Conservation (phyloP, 2,329 filamentous ascomycete genomes). For the Rutstroemia sp. region DNA sequence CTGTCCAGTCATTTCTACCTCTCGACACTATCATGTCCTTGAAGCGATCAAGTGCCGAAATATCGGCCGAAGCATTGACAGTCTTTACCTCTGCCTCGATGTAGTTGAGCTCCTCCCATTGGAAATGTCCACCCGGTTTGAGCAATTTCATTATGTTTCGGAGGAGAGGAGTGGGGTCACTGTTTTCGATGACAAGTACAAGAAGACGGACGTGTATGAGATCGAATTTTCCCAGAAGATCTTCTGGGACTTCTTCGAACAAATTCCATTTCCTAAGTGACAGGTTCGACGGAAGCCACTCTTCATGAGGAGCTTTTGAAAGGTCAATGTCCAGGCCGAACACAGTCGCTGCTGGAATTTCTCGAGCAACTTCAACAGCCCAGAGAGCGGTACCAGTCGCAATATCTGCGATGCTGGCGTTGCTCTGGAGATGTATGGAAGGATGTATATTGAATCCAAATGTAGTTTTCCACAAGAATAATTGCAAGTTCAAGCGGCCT, state of each 20-base stretch:
- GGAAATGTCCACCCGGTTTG: constrained; percentile 2
- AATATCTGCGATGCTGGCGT: background rate
- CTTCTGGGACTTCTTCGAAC: background rate
- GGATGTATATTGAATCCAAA: background rate
- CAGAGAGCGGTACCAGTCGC: background rate
- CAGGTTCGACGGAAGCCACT: background rate
- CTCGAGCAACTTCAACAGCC: background rate
- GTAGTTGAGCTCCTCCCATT: background rate
- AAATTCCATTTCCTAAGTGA: background rate
- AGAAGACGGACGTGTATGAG: background rate
- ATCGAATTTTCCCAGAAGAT: background rate
- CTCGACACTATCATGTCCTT: background rate
- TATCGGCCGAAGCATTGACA: background rate
- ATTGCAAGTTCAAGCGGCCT: background rate
- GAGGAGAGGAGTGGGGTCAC: background rate
- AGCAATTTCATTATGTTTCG: constrained; percentile 1
- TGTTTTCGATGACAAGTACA: background rate
- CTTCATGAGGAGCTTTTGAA: background rate
- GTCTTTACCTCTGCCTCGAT: background rate
- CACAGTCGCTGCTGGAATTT: background rate
- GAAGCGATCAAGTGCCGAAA: background rate
- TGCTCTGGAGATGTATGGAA: background rate
- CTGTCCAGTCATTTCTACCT: background rate
- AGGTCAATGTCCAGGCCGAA: background rate
- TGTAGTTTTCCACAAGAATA: background rate